These are phyloP conservation scores for Rhynchospora tenuis DNA, from an alignment of 176 grass and related monocot species.

Conservation along the genomic window DNA sequence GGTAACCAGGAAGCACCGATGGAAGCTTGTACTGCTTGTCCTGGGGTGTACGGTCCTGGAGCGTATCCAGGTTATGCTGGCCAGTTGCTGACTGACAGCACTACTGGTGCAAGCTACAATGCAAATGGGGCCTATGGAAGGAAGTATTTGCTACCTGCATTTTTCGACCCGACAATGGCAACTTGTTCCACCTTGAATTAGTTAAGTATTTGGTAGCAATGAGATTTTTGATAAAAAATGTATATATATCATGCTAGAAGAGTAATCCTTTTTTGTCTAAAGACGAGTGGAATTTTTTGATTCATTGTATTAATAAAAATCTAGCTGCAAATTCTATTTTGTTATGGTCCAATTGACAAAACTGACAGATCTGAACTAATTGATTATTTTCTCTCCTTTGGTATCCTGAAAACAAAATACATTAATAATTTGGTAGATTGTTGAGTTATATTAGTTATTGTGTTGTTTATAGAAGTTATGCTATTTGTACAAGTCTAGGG, in stretches of 20 bases:
- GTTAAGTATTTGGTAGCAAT: neutral
- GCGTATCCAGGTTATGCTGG: constrained; percentile 38
- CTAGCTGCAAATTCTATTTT: neutral
- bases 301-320: constrained; percentile 8
- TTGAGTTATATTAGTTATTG: too few relatives aligned
- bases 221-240: neutral
- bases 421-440: too few relatives aligned
- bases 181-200: constrained; percentile 35
- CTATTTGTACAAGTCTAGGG: too few relatives aligned
- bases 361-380: neutral
- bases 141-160: constrained; percentile 27
- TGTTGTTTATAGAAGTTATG: too few relatives aligned
- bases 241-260: neutral
- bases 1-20: constrained; percentile 20
- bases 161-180: constrained; percentile 21
- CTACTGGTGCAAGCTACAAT: constrained; percentile 37
- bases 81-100: constrained; percentile 9
- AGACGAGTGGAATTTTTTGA: neutral
- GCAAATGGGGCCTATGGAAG: constrained; percentile 27
- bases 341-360: neutral
- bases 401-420: neutral
- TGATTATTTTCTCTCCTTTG: neutral
- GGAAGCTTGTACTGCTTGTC: constrained; percentile 24
- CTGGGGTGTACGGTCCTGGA: constrained; percentile 9
- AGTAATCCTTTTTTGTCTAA: neutral